Evolutionary conservation across 805 yeast species (phyloP).

Genomic region (Cyberlindnera maclurae): DNA sequence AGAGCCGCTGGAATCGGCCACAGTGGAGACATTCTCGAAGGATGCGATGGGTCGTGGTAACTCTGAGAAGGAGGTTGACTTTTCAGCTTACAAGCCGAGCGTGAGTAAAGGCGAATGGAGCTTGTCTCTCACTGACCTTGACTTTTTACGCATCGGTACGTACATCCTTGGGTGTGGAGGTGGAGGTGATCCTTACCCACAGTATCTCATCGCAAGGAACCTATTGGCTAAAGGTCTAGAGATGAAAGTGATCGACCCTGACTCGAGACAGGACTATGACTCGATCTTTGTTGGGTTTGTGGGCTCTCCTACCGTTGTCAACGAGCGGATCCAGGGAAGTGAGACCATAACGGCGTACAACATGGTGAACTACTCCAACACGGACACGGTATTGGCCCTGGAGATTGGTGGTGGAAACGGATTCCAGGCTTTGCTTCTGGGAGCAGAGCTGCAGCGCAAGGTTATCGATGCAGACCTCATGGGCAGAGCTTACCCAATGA

Average conservation of each 20-base stretch:
- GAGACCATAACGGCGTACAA: constrained; percentile 30
- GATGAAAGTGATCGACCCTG: constrained; percentile 30
- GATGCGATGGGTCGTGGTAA: constrained; percentile 5
- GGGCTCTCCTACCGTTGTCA: constrained; percentile 42
- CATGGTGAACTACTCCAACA: constrained; percentile 19
- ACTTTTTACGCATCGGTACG: constrained; percentile 35
- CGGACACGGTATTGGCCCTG: constrained; percentile 30
- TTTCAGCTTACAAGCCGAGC: constrained; percentile 25
- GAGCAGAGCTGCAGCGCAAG: constrained; percentile 24
- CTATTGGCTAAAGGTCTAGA: constrained; percentile 28
- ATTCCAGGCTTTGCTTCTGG: constrained; percentile 24
- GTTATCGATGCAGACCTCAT: constrained; percentile 35
- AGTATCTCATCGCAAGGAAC: constrained; percentile 30
- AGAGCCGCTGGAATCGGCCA: background rate
- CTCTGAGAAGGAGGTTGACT: constrained; percentile 3
- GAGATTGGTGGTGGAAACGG: constrained; percentile 43
- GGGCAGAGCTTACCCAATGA: constrained; percentile 43
- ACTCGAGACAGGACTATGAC: background rate
- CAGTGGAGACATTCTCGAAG: constrained; percentile 9
- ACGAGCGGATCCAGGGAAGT: constrained; percentile 35
- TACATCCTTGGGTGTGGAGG: constrained; percentile 48
- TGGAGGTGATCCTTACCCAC: constrained; percentile 43
- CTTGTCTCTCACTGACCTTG: constrained; percentile 29
- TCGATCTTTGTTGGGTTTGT: constrained; percentile 30
- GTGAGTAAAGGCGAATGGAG: constrained; percentile 30